Conservation (phyloP, 2,329 filamentous ascomycete species). For the Alternaria triticina region DNA sequence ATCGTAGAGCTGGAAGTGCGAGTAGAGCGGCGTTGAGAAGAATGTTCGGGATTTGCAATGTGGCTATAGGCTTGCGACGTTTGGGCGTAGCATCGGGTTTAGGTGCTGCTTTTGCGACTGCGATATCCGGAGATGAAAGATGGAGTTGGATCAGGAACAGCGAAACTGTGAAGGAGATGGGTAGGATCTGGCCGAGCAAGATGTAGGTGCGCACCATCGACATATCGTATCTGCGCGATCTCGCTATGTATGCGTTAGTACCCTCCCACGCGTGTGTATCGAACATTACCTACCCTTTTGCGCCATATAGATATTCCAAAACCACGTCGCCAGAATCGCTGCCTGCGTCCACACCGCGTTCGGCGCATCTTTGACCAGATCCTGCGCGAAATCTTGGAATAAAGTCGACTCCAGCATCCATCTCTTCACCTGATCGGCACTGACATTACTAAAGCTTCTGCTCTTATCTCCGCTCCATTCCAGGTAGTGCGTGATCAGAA, state of each 20-base stretch:
- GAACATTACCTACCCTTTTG: conserved; percentile 24
- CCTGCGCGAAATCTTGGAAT: conserved; percentile 37
- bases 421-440: conserved; percentile 9
- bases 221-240: conserved; percentile 12
- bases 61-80: conserved; percentile 19
- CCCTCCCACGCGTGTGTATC: background rate
- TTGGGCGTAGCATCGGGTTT: background rate
- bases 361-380: conserved; percentile 33
- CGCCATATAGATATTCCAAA: conserved; percentile 40
- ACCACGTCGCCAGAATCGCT: conserved; percentile 35
- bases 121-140: conserved; percentile 24
- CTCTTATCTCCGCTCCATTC: conserved; percentile 24
- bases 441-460: background rate
- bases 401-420: conserved; percentile 40
- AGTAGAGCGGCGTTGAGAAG: conserved; percentile 34
- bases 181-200: conserved; percentile 38
- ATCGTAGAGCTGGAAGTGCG: conserved; percentile 23
- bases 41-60: conserved; percentile 32
- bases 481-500: conserved; percentile 33
- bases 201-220: conserved; percentile 29
- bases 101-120: background rate
- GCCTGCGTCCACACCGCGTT: conserved; percentile 36
- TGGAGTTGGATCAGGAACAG: conserved; percentile 39
- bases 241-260: conserved; percentile 17
- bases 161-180: conserved; percentile 32